phyloP scores from a whole-genome alignment of 192 early-diverging fungal species.

The Radiomyces spectabilis region DNA sequence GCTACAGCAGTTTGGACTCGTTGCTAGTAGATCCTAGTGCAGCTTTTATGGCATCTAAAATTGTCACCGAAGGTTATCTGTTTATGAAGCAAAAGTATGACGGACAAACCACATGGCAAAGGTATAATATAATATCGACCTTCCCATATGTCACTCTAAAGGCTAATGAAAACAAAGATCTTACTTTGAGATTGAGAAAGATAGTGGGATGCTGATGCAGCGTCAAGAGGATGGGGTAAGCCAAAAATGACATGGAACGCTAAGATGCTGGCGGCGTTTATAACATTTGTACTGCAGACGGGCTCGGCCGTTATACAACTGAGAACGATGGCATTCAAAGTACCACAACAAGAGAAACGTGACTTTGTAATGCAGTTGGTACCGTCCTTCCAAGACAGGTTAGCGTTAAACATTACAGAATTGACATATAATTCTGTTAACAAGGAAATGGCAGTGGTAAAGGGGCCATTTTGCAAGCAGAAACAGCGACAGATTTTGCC shows the following conservation, averaged over 20 bases:
- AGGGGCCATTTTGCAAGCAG: constrained; percentile 3
- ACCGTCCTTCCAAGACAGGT: constrained; percentile 2
- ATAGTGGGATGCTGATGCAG: constrained; percentile 5
- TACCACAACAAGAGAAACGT: constrained; percentile 6
- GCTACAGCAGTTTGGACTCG: constrained; percentile 13
- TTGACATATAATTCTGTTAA: too few relatives aligned
- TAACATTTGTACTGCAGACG: constrained; percentile 2
- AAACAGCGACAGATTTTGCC: constrained; percentile 4
- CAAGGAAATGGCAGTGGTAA: not conserved
- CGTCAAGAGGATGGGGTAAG: constrained; percentile 1
- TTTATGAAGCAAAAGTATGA: not conserved
- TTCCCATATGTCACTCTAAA: too few relatives aligned
- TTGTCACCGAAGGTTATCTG: constrained; percentile 5
- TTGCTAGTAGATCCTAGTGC: not conserved
- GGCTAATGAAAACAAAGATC: not conserved
- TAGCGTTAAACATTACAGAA: not conserved
- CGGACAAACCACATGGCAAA: not conserved
- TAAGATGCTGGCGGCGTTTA: too few relatives aligned
- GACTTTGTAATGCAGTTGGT: constrained; percentile 10
- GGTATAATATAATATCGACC: too few relatives aligned
- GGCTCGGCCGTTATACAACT: constrained; percentile 1
- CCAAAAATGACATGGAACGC: too few relatives aligned
- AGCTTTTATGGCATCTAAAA: not conserved
- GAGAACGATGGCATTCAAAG: not conserved
- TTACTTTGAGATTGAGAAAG: not conserved